These are phyloP conservation scores for Corymbia maculata DNA, from an alignment of 345 rosid genomes.

Conservation along the genomic window DNA sequence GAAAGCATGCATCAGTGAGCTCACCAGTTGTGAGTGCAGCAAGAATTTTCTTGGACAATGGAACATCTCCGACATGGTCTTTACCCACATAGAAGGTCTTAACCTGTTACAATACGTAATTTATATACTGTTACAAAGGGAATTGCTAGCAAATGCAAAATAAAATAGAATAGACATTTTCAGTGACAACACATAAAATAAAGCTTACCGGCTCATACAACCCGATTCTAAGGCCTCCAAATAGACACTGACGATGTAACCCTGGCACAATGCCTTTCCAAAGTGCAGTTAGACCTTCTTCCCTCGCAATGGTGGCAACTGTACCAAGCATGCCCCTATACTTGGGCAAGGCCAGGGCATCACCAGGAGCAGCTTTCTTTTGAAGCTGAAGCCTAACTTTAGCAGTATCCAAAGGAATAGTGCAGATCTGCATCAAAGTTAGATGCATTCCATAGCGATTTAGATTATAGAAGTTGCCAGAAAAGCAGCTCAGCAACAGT, in stretches of 20 bases:
- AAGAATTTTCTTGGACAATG: constrained; percentile 87
- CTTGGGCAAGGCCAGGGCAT: constrained; percentile 46
- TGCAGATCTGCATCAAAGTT: constrained; percentile 53
- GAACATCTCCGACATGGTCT: constrained; percentile 89
- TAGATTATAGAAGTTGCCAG: not conserved
- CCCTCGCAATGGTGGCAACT: constrained; percentile 82
- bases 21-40: constrained; percentile 98
- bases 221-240: constrained; percentile 95
- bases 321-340: constrained; percentile 93
- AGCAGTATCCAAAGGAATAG: constrained; percentile 97
- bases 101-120: constrained; percentile 36
- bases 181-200: not conserved
- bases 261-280: constrained; percentile 98
- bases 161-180: not conserved
- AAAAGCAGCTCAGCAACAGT: not conserved
- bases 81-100: constrained; percentile 74
- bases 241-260: constrained; percentile 89
- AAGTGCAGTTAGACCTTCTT: constrained; percentile 83
- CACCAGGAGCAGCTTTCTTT: constrained; percentile 54
- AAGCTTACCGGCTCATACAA: constrained; percentile 84
- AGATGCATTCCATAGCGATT: not conserved
- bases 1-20: not conserved
- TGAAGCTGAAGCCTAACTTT: constrained; percentile 99
- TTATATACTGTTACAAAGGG: not conserved
- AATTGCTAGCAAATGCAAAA: not conserved